Conservation (phyloP, 345 rosid species). For the Populus deltoides region DNA sequence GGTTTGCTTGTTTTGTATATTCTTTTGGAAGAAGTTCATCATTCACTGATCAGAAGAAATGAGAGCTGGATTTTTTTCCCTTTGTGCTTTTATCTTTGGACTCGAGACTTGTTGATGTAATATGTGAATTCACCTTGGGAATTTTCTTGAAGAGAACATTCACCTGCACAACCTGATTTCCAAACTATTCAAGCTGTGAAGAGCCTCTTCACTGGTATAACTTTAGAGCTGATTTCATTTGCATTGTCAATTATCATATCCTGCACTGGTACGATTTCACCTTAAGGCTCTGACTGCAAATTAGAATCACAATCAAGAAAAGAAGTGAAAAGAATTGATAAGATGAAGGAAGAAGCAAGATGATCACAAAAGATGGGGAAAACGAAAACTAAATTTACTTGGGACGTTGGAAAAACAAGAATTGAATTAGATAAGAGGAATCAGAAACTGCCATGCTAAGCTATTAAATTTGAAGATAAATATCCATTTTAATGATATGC, state of each 20-base stretch:
- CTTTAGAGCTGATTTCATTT: slow-evolving; percentile 32
- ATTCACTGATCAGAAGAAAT: neutral
- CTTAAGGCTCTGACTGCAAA: slow-evolving; percentile 75
- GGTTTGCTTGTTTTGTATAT: neutral
- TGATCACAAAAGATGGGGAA: neutral
- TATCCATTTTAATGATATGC: neutral
- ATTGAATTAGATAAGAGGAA: neutral
- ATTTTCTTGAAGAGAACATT: neutral
- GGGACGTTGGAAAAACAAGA: neutral
- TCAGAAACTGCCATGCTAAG: neutral
- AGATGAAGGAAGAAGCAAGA: neutral
- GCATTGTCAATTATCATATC: slow-evolving; percentile 34
- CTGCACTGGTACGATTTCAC: slow-evolving; percentile 59
- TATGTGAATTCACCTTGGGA: neutral
- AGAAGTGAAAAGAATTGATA: neutral
- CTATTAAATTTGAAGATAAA: neutral
- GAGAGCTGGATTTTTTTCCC: neutral
- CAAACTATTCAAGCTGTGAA: slow-evolving; percentile 55
- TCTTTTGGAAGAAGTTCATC: neutral
- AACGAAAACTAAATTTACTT: neutral
- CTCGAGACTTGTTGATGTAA: neutral
- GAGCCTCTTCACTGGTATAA: slow-evolving; percentile 50
- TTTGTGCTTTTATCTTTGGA: neutral
- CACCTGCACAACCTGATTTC: slow-evolving; percentile 39
- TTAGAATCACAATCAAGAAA: neutral